Base-by-base conservation (phyloP, 306 rosid genomes). In the Luffa aegyptiaca region DNA sequence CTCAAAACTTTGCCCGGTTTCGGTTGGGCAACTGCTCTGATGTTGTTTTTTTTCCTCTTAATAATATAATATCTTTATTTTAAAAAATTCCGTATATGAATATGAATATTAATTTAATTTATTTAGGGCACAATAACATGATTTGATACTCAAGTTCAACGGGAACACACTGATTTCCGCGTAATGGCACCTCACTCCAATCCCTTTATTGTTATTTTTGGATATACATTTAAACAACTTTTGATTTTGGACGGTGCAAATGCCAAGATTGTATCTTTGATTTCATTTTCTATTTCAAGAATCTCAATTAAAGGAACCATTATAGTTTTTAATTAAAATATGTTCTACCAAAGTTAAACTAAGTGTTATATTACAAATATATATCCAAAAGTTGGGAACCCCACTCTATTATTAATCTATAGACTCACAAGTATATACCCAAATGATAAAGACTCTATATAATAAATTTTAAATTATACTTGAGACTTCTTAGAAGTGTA, bases 1-100 rank as follows among this genome's bases (percentile, higher is more conserved):
- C 52, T 33, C 52, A 10, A 70, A 13, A 20, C 76, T 70, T 68
- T 70, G 76, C 76, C 76, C 7, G 76, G 49, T 66, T 66, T 66
- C 39, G 56, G 56, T 45, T 70, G 76, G 76, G n/a, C 76, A 45
- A 69, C 5, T 64, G 71, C 21, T 64, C 74, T 42, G 2, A 69
- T 41, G 33, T 44, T 44, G 55, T 70, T 44, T 12, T 70, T 12
- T 62, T 62, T 61, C 2, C 42, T 37, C 73, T 17, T 26, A 41
- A 4, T 66, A 41, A 39, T 66, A 41, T 5, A 68, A 18, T 41
- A 10, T 3, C 42, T 35, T 42, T 41, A n/a, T 39, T 5, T 65
- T 65, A 2, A 37, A 65, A 3, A 14, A 11, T 64, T 36, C n/a
- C 5, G 17, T 68, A 21, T 68, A 68, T 18, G 6, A 68, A 21